Conservation (phyloP, 192 early-diverging fungal species). For the Coemansia sp. region DNA sequence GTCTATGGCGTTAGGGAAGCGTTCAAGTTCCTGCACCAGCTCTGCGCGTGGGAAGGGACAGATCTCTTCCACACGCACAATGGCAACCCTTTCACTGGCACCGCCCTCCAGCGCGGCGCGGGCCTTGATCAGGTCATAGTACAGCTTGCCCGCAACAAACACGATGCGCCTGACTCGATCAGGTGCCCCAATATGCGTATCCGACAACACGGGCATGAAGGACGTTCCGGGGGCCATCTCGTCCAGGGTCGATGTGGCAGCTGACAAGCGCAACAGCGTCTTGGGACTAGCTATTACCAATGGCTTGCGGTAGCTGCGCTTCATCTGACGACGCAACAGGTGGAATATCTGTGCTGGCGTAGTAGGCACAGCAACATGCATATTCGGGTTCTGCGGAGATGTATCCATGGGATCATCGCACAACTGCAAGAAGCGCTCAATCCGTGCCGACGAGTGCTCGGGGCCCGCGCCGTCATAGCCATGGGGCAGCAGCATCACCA, state of each 20-base stretch:
- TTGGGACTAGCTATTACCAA: conserved; percentile 79
- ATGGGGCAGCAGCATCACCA: conserved; percentile 92
- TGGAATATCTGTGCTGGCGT: conserved; percentile 97
- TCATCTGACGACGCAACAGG: conserved; percentile 87
- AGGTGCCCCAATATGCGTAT: conserved; percentile 47
- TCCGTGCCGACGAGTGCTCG: conserved; percentile 85
- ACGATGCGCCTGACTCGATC: conserved; percentile 54
- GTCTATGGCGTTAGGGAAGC: conserved; percentile 59
- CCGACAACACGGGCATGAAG: conserved; percentile 75
- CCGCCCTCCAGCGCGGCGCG: conserved; percentile 47
- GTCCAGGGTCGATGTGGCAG: conserved; percentile 61
- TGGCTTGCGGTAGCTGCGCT: conserved; percentile 88
- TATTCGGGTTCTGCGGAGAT: conserved; percentile 72
- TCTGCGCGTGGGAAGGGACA: conserved; percentile 81
- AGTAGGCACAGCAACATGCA: conserved; percentile 90
- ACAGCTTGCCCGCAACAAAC: conserved; percentile 88
- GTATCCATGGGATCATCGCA: conserved; percentile 73
- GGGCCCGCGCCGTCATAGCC: conserved; percentile 95
- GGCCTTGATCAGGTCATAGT: conserved; percentile 87
- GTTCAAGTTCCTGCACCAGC: conserved; percentile 55
- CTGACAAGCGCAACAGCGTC: conserved; percentile 59
- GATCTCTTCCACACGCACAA: conserved; percentile 88
- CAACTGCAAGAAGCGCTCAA: conserved; percentile 94
- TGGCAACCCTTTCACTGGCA: conserved; percentile 58
- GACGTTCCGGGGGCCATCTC: conserved; percentile 84